Evolutionary conservation across 805 yeast species (phyloP).

Genomic region (Kurtzmaniella cleridarum): DNA sequence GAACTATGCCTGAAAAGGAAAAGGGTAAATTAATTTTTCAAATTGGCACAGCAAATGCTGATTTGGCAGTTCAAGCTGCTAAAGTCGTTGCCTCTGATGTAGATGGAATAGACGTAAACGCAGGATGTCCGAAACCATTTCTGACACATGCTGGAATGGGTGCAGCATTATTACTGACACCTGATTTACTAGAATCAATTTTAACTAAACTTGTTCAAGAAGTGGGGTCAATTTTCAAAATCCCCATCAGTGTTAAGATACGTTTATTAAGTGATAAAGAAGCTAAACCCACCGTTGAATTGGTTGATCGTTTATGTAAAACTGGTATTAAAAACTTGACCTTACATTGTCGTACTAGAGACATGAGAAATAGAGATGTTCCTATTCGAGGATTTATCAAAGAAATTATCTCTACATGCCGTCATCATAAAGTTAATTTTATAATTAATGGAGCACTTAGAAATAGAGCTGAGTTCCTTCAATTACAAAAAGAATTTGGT

Average conservation of each 20-base stretch:
- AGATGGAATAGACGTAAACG: constrained; percentile 87
- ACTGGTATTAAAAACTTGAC: constrained; percentile 89
- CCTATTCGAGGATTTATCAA: constrained; percentile 71
- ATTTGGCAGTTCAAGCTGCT: constrained; percentile 86
- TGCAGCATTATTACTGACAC: constrained; percentile 80
- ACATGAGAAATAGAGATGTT: constrained; percentile 81
- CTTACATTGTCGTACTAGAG: constrained; percentile 84
- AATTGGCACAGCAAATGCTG: constrained; percentile 82
- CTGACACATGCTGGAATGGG: constrained; percentile 97
- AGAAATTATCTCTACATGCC: constrained; percentile 57
- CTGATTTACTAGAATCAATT: constrained; percentile 71
- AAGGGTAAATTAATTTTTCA: constrained; percentile 74
- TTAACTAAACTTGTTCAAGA: constrained; percentile 62
- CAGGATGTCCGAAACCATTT: constrained; percentile 97
- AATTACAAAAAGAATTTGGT: constrained; percentile 46
- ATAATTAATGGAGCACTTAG: constrained; percentile 77
- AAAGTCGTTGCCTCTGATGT: constrained; percentile 76
- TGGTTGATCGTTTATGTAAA: constrained; percentile 45
- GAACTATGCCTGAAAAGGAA: constrained; percentile 66
- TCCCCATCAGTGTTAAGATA: constrained; percentile 89
- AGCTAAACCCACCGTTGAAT: constrained; percentile 43
- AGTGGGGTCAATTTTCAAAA: constrained; percentile 71
- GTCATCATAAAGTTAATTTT: constrained; percentile 58
- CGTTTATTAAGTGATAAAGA: constrained; percentile 64
- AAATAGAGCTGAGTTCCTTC: constrained; percentile 46